These are phyloP conservation scores for Paracoccidioides brasiliensis DNA, from an alignment of 2,329 filamentous ascomycete genomes.

Conservation along the genomic window DNA sequence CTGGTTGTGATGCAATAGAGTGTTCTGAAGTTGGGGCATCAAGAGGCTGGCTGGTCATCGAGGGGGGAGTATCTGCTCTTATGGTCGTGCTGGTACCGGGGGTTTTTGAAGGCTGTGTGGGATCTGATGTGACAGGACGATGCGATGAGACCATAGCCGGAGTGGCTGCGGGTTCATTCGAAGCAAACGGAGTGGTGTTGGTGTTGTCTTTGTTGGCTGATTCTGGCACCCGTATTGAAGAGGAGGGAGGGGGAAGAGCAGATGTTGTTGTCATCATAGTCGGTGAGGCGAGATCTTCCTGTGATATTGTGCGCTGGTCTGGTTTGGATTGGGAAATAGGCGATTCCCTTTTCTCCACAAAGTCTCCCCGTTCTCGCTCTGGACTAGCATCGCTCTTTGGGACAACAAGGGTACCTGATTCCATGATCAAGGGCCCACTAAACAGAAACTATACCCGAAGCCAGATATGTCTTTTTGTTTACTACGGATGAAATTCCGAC, in stretches of 20 bases:
- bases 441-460: too few species aligned
- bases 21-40: too few species aligned
- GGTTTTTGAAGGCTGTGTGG: neutral
- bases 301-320: neutral
- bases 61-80: neutral
- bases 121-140: neutral
- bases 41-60: neutral
- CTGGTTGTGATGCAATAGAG: neutral
- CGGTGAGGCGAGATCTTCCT: neutral
- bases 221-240: neutral
- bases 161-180: neutral
- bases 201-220: neutral
- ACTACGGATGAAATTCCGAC: too few species aligned
- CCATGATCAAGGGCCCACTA: too few species aligned
- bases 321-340: too few species aligned
- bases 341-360: too few species aligned
- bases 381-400: too few species aligned
- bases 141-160: neutral
- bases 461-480: too few species aligned
- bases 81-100: neutral
- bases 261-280: neutral
- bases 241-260: too few species aligned
- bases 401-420: too few species aligned
- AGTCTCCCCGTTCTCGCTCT: too few species aligned
- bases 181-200: neutral